A percentile compares a stretch with the other conserved stretches of the same genome.
Conservation (phyloP, 2,329 filamentous ascomycete species). For the Alternaria triticina region DNA sequence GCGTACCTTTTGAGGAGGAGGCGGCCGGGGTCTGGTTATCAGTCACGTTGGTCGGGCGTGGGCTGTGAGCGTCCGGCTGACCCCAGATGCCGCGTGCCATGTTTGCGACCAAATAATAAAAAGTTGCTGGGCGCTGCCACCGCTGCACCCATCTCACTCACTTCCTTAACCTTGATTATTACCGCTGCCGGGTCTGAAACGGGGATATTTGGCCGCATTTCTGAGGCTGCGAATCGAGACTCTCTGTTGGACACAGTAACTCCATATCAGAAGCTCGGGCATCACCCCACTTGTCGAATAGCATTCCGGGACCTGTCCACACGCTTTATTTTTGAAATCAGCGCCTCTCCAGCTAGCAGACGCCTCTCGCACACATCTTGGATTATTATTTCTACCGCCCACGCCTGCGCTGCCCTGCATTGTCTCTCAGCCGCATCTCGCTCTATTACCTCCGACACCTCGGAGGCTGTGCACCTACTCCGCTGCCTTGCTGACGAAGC, state of each 20-base stretch:
- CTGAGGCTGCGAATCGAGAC: slow-evolving; percentile 20
- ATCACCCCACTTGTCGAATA: slow-evolving; percentile 26
- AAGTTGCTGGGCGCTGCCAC: slow-evolving; percentile 20
- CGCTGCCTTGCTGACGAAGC: slow-evolving; percentile 20
- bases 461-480: slow-evolving; percentile 31
- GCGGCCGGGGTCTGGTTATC: slow-evolving; percentile 22
- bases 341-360: slow-evolving; percentile 16
- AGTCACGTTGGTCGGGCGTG: slow-evolving; percentile 27
- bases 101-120: slow-evolving; percentile 27
- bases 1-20: slow-evolving; percentile 21
- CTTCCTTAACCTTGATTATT: neutral
- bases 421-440: slow-evolving; percentile 29
- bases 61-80: slow-evolving; percentile 24
- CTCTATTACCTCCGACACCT: slow-evolving; percentile 19
- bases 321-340: slow-evolving; percentile 23
- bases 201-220: slow-evolving; percentile 18
- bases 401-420: slow-evolving; percentile 23
- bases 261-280: slow-evolving; percentile 29
- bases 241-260: slow-evolving; percentile 20
- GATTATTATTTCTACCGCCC: slow-evolving; percentile 17
- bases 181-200: slow-evolving; percentile 15
- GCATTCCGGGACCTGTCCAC: slow-evolving; percentile 37
- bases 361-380: slow-evolving; percentile 15
- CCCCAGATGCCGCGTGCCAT: slow-evolving; percentile 30
- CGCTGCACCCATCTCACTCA: slow-evolving; percentile 17